These are phyloP conservation scores for Rubroshorea leprosula DNA, from an alignment of 345 rosid genomes.

Conservation along the genomic window DNA sequence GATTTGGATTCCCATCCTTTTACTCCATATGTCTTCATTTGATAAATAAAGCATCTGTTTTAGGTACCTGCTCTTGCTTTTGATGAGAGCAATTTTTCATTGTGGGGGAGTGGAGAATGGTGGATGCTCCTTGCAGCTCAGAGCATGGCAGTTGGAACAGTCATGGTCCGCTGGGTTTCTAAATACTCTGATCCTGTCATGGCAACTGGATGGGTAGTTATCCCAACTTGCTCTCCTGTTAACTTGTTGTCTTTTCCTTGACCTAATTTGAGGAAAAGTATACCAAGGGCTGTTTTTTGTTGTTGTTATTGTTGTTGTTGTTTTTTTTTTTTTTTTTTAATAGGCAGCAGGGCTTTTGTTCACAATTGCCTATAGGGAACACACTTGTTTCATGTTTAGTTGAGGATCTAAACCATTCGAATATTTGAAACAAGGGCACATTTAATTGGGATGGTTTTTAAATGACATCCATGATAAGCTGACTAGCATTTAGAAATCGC, in stretches of 20 bases:
- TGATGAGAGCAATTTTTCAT: conserved; percentile 45
- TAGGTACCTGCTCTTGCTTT: conserved; percentile 64
- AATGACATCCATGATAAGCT: too few relatives aligned
- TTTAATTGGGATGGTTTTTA: too few relatives aligned
- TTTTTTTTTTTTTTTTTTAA: too few relatives aligned
- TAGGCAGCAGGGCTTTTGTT: too few relatives aligned
- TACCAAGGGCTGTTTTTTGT: neutral
- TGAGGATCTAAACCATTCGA: too few relatives aligned
- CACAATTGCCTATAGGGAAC: too few relatives aligned
- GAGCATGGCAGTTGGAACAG: conserved; percentile 93
- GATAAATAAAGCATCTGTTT: conserved; percentile 6
- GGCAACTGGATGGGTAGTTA: conserved; percentile 96
- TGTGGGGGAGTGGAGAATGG: conserved; percentile 98
- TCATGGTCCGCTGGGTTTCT: conserved; percentile 93
- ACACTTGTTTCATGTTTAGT: too few relatives aligned
- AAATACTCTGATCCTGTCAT: conserved; percentile 87
- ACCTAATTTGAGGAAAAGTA: too few relatives aligned
- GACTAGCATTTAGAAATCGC: too few relatives aligned
- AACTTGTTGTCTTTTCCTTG: neutral
- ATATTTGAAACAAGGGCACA: too few relatives aligned
- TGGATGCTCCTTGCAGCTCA: conserved; percentile 99
- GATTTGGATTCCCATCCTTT: neutral
- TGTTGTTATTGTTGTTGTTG: neutral
- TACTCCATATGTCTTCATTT: conserved; percentile 3
- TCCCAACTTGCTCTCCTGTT: neutral